phyloP scores from a whole-genome alignment of 345 rosid genomes.

The Eucalyptus microcorys region DNA sequence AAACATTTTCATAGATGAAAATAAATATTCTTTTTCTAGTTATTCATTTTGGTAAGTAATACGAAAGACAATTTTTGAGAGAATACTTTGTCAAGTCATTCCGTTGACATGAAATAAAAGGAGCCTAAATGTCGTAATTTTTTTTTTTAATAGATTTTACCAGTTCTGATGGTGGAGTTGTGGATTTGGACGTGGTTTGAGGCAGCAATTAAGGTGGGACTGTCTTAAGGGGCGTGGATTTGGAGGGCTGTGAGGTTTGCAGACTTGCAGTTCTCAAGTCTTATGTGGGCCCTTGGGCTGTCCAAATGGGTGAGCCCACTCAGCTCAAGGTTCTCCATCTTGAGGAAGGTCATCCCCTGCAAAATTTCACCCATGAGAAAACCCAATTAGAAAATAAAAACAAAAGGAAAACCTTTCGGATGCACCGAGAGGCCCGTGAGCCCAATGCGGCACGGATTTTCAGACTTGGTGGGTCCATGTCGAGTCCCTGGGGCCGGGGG shows the following conservation, averaged over 20 bases:
- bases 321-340: background rate
- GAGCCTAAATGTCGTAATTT: too few species aligned
- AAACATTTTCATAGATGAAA: background rate
- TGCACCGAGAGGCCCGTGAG: background rate
- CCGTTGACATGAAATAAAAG: too few species aligned
- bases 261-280: background rate
- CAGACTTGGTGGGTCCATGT: background rate
- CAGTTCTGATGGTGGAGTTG: too few species aligned
- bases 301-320: conserved; percentile 3
- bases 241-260: background rate
- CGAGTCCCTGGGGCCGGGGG: too few species aligned
- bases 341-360: conserved; percentile 6
- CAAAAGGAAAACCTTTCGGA: background rate
- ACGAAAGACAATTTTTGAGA: too few species aligned
- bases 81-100: background rate
- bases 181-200: too few species aligned
- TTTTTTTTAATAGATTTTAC: too few species aligned
- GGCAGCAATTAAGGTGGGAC: background rate
- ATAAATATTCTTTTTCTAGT: accelerated
- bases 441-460: background rate
- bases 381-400: background rate
- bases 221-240: conserved; percentile 14
- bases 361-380: background rate
- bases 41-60: too few species aligned
- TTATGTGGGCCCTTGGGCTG: conserved; percentile 9